These are phyloP conservation scores for Pseudodiploospora longispora DNA, from an alignment of 2,329 filamentous ascomycete species.

Conservation along the genomic window DNA sequence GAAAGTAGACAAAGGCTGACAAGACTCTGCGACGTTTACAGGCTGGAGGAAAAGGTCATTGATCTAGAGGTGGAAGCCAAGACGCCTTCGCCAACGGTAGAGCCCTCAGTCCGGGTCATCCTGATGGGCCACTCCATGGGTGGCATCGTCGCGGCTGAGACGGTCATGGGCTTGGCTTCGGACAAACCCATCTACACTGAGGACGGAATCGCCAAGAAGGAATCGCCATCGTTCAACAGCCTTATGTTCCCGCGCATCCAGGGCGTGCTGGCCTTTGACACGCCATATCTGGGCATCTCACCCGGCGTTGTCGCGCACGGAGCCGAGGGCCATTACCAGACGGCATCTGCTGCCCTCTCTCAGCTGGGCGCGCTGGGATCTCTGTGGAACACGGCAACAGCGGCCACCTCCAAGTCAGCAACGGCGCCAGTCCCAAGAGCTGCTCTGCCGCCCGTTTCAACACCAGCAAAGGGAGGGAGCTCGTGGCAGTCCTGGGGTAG, in stretches of 20 bases:
- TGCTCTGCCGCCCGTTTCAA: neutral
- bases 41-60: slow-evolving; percentile 86
- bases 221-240: slow-evolving; percentile 36
- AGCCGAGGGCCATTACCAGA: slow-evolving; percentile 75
- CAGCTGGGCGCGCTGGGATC: slow-evolving; percentile 59
- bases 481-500: slow-evolving; percentile 75
- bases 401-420: slow-evolving; percentile 7
- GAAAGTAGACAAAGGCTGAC: too few relatives aligned
- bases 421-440: slow-evolving; percentile 3
- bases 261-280: slow-evolving; percentile 88
- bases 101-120: slow-evolving; percentile 74
- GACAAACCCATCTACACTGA: slow-evolving; percentile 45
- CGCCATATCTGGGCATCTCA: slow-evolving; percentile 77
- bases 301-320: slow-evolving; percentile 78
- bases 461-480: slow-evolving; percentile 8
- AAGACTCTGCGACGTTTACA: slow-evolving; percentile 22
- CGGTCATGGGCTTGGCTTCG: slow-evolving; percentile 61
- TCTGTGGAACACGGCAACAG: slow-evolving; percentile 48
- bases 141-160: slow-evolving; percentile 89
- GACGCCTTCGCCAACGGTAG: slow-evolving; percentile 75
- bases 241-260: slow-evolving; percentile 94
- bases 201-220: slow-evolving; percentile 30
- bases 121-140: slow-evolving; percentile 86
- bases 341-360: slow-evolving; percentile 62
- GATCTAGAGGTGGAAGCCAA: slow-evolving; percentile 80